These are phyloP conservation scores for Entomortierella chlamydospora DNA, from an alignment of 192 early-diverging fungal species.

Conservation along the genomic window DNA sequence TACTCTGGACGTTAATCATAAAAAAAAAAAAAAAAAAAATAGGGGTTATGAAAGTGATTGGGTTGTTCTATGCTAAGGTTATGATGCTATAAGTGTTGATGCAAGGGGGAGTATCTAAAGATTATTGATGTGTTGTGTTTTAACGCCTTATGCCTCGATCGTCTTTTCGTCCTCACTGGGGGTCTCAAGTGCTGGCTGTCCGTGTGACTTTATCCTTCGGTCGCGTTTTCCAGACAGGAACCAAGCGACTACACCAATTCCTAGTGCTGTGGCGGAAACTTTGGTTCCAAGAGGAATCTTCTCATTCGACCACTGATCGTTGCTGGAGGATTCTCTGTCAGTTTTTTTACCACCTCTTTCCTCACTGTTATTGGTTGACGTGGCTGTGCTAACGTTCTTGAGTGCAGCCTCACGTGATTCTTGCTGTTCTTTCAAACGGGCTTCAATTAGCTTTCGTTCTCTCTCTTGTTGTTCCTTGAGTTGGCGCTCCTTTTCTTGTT, in stretches of 20 bases:
- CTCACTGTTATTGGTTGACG: not conserved
- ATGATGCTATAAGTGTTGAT: too few relatives aligned
- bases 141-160: not conserved
- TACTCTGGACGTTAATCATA: too few relatives aligned
- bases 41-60: too few relatives aligned
- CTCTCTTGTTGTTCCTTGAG: slow-evolving; percentile 22
- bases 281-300: slow-evolving; percentile 36
- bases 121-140: not conserved
- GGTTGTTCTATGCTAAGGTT: too few relatives aligned
- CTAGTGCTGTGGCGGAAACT: not conserved
- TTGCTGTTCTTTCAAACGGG: not conserved
- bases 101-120: too few relatives aligned
- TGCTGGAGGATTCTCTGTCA: not conserved
- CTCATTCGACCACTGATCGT: slow-evolving; percentile 17
- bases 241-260: slow-evolving; percentile 36
- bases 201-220: slow-evolving; percentile 14
- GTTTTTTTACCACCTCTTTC: not conserved
- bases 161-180: not conserved
- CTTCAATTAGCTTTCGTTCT: not conserved
- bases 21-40: too few relatives aligned
- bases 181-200: not conserved
- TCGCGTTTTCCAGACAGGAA: slow-evolving; percentile 49
- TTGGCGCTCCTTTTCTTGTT: slow-evolving; percentile 12
- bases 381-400: not conserved
- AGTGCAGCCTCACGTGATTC: not conserved